phyloP scores from a whole-genome alignment of 2,329 filamentous ascomycete species.

The Alternaria hordeiaustralica region DNA sequence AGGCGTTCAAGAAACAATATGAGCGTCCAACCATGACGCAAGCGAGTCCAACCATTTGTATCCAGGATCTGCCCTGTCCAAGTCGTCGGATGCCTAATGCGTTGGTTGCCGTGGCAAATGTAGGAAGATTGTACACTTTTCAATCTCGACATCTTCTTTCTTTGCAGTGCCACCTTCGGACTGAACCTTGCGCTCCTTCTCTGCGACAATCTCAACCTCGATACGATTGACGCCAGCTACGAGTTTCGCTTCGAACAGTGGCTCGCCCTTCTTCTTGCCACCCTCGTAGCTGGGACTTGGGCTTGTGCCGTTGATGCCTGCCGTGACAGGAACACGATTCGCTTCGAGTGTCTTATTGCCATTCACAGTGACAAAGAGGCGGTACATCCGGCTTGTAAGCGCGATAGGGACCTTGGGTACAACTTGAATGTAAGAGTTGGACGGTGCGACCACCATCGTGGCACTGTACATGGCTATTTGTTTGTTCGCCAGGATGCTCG shows the following conservation, averaged over 20 bases:
- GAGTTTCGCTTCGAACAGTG: conserved; percentile 77
- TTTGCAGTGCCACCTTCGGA: conserved; percentile 33
- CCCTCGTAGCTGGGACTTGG: conserved; percentile 33
- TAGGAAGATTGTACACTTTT: conserved; percentile 77
- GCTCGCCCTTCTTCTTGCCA: conserved; percentile 60
- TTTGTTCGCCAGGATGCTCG: conserved; percentile 70
- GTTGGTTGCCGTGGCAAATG: conserved; percentile 63
- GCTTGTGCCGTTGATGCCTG: conserved; percentile 40
- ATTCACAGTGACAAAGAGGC: conserved; percentile 76
- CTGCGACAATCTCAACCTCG: conserved; percentile 78
- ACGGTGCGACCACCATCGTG: conserved; percentile 71
- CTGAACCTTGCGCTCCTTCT: conserved; percentile 59
- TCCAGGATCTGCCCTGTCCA: neutral
- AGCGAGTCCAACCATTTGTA: neutral
- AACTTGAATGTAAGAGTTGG: conserved; percentile 75
- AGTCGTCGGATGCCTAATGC: conserved; percentile 17
- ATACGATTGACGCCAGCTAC: conserved; percentile 77
- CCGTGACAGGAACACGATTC: conserved; percentile 59
- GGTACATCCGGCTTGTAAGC: conserved; percentile 73
- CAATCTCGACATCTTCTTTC: conserved; percentile 68
- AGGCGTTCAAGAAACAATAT: neutral
- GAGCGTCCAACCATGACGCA: neutral
- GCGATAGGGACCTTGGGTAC: conserved; percentile 68
- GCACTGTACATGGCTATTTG: conserved; percentile 73
- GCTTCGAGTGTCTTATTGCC: conserved; percentile 66